Conservation (phyloP, 345 rosid species). For the Aquilaria malaccensis region DNA sequence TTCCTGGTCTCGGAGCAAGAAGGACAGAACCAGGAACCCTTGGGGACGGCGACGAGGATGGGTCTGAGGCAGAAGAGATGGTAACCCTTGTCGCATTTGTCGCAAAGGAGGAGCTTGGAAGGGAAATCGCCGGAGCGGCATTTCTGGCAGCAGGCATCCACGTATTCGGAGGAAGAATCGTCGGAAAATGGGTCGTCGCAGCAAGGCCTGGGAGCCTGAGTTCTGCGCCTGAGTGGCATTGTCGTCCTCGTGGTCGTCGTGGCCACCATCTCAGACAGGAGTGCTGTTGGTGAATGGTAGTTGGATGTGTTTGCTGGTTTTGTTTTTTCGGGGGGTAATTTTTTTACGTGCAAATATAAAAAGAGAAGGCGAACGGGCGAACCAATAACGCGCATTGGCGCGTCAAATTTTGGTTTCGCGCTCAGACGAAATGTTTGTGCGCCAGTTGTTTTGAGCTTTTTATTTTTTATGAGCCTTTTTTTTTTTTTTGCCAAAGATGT, state of each 20-base stretch:
- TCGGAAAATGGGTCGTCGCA: conserved; percentile 5
- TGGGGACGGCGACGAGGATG: conserved; percentile 76
- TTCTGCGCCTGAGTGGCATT: conserved; percentile 35
- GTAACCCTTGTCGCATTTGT: conserved; percentile 73
- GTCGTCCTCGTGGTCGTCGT: conserved; percentile 3
- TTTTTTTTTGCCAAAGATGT: no score
- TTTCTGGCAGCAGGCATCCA: conserved; percentile 44
- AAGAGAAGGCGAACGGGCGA: no score
- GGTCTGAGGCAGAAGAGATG: conserved; percentile 87
- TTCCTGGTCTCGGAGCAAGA: conserved; percentile 46
- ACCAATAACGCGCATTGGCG: neutral
- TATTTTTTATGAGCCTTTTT: no score
- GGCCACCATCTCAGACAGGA: no score
- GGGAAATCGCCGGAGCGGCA: conserved; percentile 65
- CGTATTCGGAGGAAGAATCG: conserved; percentile 22
- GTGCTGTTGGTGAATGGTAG: no score
- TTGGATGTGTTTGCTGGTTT: no score
- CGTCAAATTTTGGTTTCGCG: neutral
- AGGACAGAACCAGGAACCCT: conserved; percentile 80
- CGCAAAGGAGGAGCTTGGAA: conserved; percentile 74
- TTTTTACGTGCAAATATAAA: no score
- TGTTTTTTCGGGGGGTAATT: neutral
- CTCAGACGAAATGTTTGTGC: no score
- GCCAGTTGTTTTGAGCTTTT: no score
- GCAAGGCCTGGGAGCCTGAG: conserved; percentile 38